Percentiles rank a stretch among this genome's conserved stretches.
phyloP scores from a whole-genome alignment of 2,329 filamentous ascomycete species.

The Acarospora socialis region DNA sequence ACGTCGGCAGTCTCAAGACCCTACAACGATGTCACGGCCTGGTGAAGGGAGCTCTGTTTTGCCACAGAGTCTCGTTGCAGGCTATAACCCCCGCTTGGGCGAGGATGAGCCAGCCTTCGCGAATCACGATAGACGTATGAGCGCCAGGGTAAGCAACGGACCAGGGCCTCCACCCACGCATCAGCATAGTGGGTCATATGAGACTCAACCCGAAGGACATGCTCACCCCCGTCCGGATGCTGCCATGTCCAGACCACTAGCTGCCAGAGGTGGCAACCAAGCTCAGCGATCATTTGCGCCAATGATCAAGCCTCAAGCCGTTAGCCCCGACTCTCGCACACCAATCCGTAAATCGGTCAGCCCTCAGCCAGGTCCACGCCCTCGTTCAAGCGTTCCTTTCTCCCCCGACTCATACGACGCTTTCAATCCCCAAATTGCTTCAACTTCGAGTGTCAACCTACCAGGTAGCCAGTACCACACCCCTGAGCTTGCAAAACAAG shows the following conservation, averaged over 20 bases:
- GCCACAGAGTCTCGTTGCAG: constrained; percentile 29
- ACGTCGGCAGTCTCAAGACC: constrained; percentile 15
- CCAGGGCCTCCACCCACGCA: too few species aligned
- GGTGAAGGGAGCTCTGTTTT: constrained; percentile 19
- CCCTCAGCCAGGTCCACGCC: constrained; percentile 34
- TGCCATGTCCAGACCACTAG: not conserved
- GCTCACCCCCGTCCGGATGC: not conserved
- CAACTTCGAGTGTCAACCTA: constrained; percentile 21
- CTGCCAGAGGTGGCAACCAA: constrained; percentile 1
- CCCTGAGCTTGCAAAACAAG: constrained; percentile 25
- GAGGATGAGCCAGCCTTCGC: constrained; percentile 20
- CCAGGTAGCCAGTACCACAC: constrained; percentile 24
- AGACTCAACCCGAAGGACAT: not conserved
- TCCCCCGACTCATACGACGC: constrained; percentile 47
- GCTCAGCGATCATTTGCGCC: constrained; percentile 19
- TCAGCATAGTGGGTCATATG: not conserved
- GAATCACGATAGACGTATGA: constrained; percentile 17
- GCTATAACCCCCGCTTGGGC: constrained; percentile 23
- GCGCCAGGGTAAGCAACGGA: constrained; percentile 10
- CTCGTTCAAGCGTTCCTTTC: constrained; percentile 37
- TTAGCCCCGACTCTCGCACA: constrained; percentile 28
- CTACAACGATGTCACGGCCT: constrained; percentile 10
- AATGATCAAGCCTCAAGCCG: constrained; percentile 26
- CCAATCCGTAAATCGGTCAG: constrained; percentile 43
- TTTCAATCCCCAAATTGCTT: constrained; percentile 36